Conservation (phyloP, 257 asterid genomes). For the Pogostemon cablin region DNA sequence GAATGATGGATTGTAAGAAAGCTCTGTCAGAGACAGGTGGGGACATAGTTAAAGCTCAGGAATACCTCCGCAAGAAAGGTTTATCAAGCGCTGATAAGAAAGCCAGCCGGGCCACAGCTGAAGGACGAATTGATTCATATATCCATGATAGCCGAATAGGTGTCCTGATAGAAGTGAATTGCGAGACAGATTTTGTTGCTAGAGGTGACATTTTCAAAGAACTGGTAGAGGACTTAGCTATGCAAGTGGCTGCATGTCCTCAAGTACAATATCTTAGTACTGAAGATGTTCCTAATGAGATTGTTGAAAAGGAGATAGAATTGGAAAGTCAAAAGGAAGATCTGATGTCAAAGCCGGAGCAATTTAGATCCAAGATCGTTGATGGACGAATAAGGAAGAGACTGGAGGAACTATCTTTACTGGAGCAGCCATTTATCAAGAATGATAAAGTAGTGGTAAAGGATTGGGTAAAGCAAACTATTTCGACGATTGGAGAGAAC, state of each 20-base stretch:
- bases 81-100: slow-evolving; percentile 93
- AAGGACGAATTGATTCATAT: slow-evolving; percentile 94
- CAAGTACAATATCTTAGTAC: slow-evolving; percentile 74
- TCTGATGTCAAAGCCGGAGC: slow-evolving; percentile 84
- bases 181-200: slow-evolving; percentile 96
- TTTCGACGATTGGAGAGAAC: slow-evolving; percentile 92
- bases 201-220: slow-evolving; percentile 95
- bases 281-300: slow-evolving; percentile 81
- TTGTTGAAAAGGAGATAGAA: slow-evolving; percentile 73
- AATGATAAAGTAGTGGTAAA: slow-evolving; percentile 82
- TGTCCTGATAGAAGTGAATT: slow-evolving; percentile 83
- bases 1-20: slow-evolving; percentile 98
- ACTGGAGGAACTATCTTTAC: slow-evolving; percentile 76
- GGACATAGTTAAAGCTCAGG: slow-evolving; percentile 75
- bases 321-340: slow-evolving; percentile 97
- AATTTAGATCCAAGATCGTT: slow-evolving; percentile 82
- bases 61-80: slow-evolving; percentile 91
- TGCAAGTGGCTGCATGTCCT: slow-evolving; percentile 99
- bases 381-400: slow-evolving; percentile 92
- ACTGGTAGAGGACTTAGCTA: slow-evolving; percentile 87
- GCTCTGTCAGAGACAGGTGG: slow-evolving; percentile 88
- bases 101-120: slow-evolving; percentile 88
- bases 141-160: slow-evolving; percentile 95
- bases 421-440: slow-evolving; percentile 94
- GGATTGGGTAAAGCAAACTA: slow-evolving; percentile 94